Evolutionary conservation across 306 rosid species (phyloP).

Genomic region (Argentina anserina): DNA sequence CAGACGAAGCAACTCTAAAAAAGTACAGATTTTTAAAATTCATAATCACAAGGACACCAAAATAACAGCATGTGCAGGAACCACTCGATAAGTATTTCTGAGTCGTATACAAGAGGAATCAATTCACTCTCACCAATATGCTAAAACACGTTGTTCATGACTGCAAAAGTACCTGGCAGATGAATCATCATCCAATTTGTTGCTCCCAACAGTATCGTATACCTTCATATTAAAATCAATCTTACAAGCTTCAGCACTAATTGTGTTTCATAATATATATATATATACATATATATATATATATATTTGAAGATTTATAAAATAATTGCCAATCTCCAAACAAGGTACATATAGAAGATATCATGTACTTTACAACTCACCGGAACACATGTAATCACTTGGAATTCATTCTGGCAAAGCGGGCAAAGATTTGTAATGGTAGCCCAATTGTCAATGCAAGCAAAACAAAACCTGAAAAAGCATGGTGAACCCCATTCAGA

Average conservation of each 20-base stretch:
- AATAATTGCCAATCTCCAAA: slow-evolving; percentile 1
- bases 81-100: neutral
- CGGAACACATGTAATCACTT: slow-evolving; percentile 93
- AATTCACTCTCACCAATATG: neutral
- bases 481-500: slow-evolving; percentile 12
- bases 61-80: neutral
- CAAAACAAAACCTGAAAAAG: slow-evolving; percentile 83
- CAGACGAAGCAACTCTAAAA: slow-evolving; percentile 16
- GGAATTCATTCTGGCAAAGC: slow-evolving; percentile 98
- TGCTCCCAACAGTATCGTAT: slow-evolving; percentile 88
- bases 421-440: slow-evolving; percentile 96
- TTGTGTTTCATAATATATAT: slow-evolving; percentile 21
- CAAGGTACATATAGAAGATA: neutral
- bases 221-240: slow-evolving; percentile 56
- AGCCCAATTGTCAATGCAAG: slow-evolving; percentile 97
- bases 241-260: slow-evolving; percentile 29
- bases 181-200: slow-evolving; percentile 72
- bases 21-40: neutral
- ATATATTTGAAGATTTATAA: slow-evolving; percentile 15
- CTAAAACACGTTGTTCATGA: neutral
- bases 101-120: neutral
- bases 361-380: slow-evolving; percentile 62
- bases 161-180: slow-evolving; percentile 44
- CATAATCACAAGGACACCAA: neutral
- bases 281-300: too few species aligned